Percentiles rank a stretch among this genome's conserved stretches.
phyloP scores from a whole-genome alignment of 768 basidiomycete genomes.

The Boletus tomentosulus region DNA sequence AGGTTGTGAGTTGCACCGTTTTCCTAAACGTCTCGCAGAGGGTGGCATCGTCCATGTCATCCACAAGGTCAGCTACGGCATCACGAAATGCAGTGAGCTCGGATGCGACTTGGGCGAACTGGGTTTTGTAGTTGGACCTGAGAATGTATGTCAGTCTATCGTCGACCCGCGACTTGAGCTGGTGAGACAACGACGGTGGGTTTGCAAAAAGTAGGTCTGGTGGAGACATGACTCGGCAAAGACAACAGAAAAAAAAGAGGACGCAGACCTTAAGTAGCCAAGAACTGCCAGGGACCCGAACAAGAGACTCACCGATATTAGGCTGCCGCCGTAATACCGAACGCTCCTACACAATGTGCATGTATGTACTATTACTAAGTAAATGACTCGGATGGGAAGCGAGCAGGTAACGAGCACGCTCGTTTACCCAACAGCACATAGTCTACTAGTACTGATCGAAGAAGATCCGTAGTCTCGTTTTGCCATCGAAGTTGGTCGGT shows the following conservation, averaged over 20 bases:
- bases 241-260: not conserved
- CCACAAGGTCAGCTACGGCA: not conserved
- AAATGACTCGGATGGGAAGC: no score
- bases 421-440: no score
- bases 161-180: not conserved
- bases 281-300: no score
- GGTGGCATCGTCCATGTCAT: not conserved
- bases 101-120: not conserved
- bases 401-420: no score
- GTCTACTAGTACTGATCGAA: no score
- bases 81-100: not conserved
- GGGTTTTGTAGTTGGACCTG: not conserved
- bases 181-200: not conserved
- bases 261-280: no score
- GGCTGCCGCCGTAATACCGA: no score
- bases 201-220: not conserved
- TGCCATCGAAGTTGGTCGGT: no score
- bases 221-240: not conserved
- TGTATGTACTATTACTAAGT: no score
- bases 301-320: no score
- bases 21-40: conserved; percentile 8
- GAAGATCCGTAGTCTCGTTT: no score
- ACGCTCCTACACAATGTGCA: no score
- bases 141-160: not conserved
- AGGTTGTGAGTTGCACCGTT: conserved; percentile 12